Evolutionary conservation across 2,329 filamentous ascomycete species (phyloP).

Genomic region (Aspergillus calidoustus): DNA sequence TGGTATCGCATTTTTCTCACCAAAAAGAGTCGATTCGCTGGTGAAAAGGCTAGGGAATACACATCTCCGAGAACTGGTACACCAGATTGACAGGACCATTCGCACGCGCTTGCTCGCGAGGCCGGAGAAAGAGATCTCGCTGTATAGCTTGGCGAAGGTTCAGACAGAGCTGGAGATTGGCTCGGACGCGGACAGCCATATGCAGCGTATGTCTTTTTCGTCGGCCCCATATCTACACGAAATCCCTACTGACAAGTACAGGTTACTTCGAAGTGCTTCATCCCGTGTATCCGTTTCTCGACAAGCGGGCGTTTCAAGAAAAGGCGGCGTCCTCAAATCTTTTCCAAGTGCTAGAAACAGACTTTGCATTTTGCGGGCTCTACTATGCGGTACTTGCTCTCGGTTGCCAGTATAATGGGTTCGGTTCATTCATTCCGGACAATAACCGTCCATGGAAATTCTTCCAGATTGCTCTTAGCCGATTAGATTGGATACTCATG

Average conservation of each 20-base stretch:
- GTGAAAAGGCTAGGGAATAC: constrained; percentile 3
- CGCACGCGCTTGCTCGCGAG: constrained; percentile 1
- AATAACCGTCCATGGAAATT: constrained; percentile 5
- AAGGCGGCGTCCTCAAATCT: constrained; percentile 49
- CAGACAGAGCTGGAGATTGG: neutral
- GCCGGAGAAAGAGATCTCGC: neutral
- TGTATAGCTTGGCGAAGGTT: neutral
- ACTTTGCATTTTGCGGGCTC: constrained; percentile 52
- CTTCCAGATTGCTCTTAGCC: constrained; percentile 9
- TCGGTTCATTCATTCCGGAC: constrained; percentile 5
- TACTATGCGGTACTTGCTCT: constrained; percentile 44
- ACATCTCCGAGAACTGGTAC: neutral
- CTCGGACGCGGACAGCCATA: neutral
- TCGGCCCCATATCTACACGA: no score
- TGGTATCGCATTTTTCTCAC: constrained; percentile 2
- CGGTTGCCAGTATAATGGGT: constrained; percentile 39
- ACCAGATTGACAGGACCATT: constrained; percentile 3
- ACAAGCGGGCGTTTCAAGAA: constrained; percentile 40
- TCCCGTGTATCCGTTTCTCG: constrained; percentile 47
- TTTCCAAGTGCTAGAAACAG: constrained; percentile 56
- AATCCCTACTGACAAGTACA: constrained; percentile 11
- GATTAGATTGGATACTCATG: neutral
- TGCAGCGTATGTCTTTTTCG: neutral
- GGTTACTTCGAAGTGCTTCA: constrained; percentile 48
- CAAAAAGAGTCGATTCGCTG: constrained; percentile 1